Evolutionary conservation across 257 asterid genomes (phyloP), one percentile per base, ranked within the genome.

Genomic region (Gentiana dahurica): DNA sequence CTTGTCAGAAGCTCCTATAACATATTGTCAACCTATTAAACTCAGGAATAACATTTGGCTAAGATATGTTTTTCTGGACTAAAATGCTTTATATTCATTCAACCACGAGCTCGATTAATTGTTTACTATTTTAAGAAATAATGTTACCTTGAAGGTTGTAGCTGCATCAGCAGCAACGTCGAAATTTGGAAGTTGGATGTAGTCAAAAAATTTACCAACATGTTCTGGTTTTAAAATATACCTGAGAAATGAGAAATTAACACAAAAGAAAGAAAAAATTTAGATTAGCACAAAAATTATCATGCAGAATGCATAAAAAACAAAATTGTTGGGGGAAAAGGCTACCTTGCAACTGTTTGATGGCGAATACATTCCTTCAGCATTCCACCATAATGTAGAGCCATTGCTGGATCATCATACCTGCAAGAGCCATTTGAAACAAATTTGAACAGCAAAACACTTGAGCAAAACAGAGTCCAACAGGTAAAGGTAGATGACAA

Each of bases 151-250:
- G 71, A 90, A 90, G 64, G 96, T 82, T 24, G 93, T 75, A 59
- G 85, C 67, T 55, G 92, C 96, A 81, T 90, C 96, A n/a, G 98
- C 89, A 65, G 98, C 98, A 76, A 82, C 87, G 52, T 90, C 95
- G 59, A 90, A 90, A 55, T 75, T 88, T 55, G 96, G 96, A 59
- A 90, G 86, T 68, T 84, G 92, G 44, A 87, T 81, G 58, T 84
- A 77, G 71, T 78, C 83, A 48, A 90, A 87, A 34, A 87, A 82
- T 78, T 76, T 81, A 74, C 66, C 73, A 84, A 84, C 67, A 55
- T 83, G 80, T 74, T 68, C 75, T 10, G 91, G 77, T 61, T 74
- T 71, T 77, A 90, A 73, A 52, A 87, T 78, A 41, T 85, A 78
- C 49, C 98, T 90, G 77, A 43, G 49, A 34, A 51, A 12, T 33